Percentiles rank a stretch among this genome's conserved stretches.
phyloP scores from a whole-genome alignment of 2,329 filamentous ascomycete genomes.

The Coleophoma cylindrospora region DNA sequence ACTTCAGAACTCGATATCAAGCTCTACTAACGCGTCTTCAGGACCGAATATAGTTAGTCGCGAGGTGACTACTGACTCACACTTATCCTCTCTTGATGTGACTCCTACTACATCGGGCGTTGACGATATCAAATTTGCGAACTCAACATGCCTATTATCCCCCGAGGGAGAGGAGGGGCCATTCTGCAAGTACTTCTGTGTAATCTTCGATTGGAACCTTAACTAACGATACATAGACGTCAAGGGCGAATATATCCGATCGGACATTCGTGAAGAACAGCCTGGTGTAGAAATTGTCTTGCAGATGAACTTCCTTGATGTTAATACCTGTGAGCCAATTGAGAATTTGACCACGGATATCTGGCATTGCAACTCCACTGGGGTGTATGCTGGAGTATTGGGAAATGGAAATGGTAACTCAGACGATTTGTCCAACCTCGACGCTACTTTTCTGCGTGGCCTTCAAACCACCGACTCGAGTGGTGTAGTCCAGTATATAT shows the following conservation, averaged over 20 bases:
- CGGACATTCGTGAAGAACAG: background rate
- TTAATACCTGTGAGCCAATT: background rate
- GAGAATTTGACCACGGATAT: constrained; percentile 40
- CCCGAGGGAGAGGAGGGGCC: constrained; percentile 13
- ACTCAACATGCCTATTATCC: constrained; percentile 18
- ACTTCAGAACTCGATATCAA: constrained; percentile 27
- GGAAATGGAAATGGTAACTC: constrained; percentile 37
- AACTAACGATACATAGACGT: no score
- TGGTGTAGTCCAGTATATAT: constrained; percentile 34
- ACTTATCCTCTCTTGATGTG: constrained; percentile 18
- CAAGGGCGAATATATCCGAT: constrained; percentile 3
- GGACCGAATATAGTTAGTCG: no score
- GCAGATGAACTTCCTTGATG: background rate
- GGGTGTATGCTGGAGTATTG: constrained; percentile 38
- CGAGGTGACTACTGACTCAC: no score
- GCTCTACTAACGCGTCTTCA: no score
- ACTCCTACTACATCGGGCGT: constrained; percentile 26
- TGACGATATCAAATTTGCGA: constrained; percentile 35
- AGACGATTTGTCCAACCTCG: background rate
- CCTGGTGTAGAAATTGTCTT: background rate
- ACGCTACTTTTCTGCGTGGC: constrained; percentile 27
- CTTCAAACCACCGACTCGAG: constrained; percentile 33
- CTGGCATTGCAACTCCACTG: constrained; percentile 34
- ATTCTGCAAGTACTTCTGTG: no score
- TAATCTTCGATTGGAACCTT: no score